Conservation (phyloP, 805 yeast genomes). For the Ogataea pini region DNA sequence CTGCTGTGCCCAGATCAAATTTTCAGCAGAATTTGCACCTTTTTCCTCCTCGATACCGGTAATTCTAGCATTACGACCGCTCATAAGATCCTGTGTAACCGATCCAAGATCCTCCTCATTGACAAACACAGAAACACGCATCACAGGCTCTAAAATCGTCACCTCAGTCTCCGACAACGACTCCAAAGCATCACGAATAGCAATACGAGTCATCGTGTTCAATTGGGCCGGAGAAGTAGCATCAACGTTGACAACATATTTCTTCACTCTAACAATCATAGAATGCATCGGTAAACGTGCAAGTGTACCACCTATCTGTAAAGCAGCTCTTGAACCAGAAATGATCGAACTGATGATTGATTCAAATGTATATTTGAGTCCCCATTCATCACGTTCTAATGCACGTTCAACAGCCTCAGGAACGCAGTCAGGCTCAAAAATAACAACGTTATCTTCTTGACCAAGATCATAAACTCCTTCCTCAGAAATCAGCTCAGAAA, state of each 20-base stretch:
- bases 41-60: slow-evolving; percentile 67
- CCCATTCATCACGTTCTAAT: slow-evolving; percentile 41
- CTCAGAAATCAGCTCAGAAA: neutral
- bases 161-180: slow-evolving; percentile 35
- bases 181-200: slow-evolving; percentile 42
- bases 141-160: slow-evolving; percentile 81
- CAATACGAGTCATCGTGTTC: slow-evolving; percentile 46
- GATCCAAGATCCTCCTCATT: slow-evolving; percentile 74
- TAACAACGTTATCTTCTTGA: slow-evolving; percentile 47
- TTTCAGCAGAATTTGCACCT: slow-evolving; percentile 31
- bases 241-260: slow-evolving; percentile 58
- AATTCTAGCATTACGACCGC: slow-evolving; percentile 75
- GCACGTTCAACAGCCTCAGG: slow-evolving; percentile 29
- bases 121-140: slow-evolving; percentile 70
- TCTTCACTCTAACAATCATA: slow-evolving; percentile 51
- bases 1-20: slow-evolving; percentile 48
- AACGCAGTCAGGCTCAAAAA: slow-evolving; percentile 36
- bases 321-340: slow-evolving; percentile 59
- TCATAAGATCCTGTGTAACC: slow-evolving; percentile 81
- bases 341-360: slow-evolving; percentile 53
- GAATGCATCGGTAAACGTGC: slow-evolving; percentile 62
- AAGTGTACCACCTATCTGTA: slow-evolving; percentile 67
- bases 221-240: slow-evolving; percentile 39
- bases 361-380: slow-evolving; percentile 45
- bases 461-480: slow-evolving; percentile 37